Conservation (phyloP, 768 basidiomycete genomes). For the Clavaria fumosa region DNA sequence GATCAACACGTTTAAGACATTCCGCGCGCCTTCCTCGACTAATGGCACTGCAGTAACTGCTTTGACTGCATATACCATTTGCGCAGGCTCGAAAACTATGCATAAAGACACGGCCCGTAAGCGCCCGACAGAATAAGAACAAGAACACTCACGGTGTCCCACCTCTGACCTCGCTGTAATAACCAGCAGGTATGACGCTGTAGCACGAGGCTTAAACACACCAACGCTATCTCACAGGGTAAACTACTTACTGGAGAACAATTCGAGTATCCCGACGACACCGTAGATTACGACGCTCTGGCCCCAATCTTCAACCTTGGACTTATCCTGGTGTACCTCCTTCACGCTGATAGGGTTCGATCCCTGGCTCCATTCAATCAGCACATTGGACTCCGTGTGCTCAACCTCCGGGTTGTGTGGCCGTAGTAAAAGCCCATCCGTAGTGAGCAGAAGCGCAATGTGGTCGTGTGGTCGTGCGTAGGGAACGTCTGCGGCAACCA, state of each 20-base stretch:
- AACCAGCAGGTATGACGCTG: constrained; percentile 66
- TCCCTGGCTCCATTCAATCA: constrained; percentile 40
- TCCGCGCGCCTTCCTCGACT: constrained; percentile 43
- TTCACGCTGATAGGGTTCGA: too few species aligned
- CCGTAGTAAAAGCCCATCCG: constrained; percentile 50
- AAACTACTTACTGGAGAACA: constrained; percentile 46
- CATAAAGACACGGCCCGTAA: constrained; percentile 3
- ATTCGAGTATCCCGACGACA: constrained; percentile 55
- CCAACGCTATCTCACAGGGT: background rate
- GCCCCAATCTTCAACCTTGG: constrained; percentile 48
- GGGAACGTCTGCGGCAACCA: constrained; percentile 50
- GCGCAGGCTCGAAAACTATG: constrained; percentile 48
- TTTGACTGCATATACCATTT: constrained; percentile 53
- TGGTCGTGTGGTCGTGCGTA: constrained; percentile 61
- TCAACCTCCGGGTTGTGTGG: constrained; percentile 28
- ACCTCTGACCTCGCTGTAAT: constrained; percentile 47
- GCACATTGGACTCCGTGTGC: constrained; percentile 26
- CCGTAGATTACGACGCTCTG: constrained; percentile 52
- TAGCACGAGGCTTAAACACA: too few species aligned
- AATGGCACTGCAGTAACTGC: constrained; percentile 59
- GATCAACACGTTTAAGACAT: constrained; percentile 34
- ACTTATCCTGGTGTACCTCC: too few species aligned
- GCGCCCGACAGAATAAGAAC: background rate
- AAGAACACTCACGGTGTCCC: constrained; percentile 43
- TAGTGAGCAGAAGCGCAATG: constrained; percentile 44